A percentile compares a stretch with the other conserved stretches of the same genome.
These are phyloP conservation scores for Seiridium unicorne DNA, from an alignment of 2,329 filamentous ascomycete genomes.

Conservation along the genomic window DNA sequence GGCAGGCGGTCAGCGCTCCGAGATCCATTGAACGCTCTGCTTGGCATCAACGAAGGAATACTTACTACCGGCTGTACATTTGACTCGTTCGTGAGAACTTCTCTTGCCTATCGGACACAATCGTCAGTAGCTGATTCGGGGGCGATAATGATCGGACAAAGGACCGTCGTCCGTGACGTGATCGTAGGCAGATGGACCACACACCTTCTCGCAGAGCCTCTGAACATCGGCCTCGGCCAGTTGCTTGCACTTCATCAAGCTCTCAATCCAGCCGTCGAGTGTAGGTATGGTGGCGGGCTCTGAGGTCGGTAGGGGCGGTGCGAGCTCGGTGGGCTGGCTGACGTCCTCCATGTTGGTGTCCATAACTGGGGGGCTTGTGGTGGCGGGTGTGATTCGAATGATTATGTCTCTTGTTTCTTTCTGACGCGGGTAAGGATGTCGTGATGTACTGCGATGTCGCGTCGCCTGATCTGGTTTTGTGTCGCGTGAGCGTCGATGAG, in stretches of 20 bases:
- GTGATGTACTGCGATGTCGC: no score
- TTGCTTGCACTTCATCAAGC: constrained; percentile 98
- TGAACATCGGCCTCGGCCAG: constrained; percentile 91
- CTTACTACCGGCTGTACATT: constrained; percentile 98
- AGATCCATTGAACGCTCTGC: no score
- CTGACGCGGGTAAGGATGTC: no score
- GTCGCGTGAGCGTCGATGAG: background rate
- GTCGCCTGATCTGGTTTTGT: background rate
- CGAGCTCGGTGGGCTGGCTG: constrained; percentile 77
- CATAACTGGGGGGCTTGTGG: constrained; percentile 50
- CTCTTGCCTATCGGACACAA: constrained; percentile 67
- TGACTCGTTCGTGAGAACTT: constrained; percentile 95
- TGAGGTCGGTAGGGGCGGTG: constrained; percentile 56
- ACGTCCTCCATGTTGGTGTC: constrained; percentile 99
- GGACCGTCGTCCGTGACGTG: background rate
- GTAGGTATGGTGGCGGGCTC: constrained; percentile 91
- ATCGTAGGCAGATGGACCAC: constrained; percentile 20
- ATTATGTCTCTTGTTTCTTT: no score
- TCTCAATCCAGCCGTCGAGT: constrained; percentile 97
- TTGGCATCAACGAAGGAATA: constrained; percentile 17
- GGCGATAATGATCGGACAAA: background rate
- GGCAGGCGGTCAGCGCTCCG: constrained; percentile 25
- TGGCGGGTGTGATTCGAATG: background rate
- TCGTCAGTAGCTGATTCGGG: constrained; percentile 28
- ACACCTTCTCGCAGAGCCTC: constrained; percentile 95